Conservation (phyloP, 192 early-diverging fungal genomes). For the Spinellus fusiger region DNA sequence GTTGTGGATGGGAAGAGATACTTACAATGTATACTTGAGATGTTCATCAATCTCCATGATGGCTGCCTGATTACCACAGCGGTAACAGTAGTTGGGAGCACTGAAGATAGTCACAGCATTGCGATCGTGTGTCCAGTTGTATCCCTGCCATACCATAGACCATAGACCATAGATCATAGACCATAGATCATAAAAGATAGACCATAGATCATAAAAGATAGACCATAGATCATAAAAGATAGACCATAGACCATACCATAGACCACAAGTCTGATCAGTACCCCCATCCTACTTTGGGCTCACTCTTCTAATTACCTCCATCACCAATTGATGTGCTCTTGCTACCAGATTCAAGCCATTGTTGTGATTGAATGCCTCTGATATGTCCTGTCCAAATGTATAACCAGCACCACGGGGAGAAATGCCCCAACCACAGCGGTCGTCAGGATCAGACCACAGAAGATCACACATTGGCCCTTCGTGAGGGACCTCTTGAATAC, state of each 20-base stretch:
- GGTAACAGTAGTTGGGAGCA: conserved; percentile 99
- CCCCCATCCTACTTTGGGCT: not conserved
- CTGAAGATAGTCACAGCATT: conserved; percentile 99
- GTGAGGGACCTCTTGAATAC: conserved; percentile 88
- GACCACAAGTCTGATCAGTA: not conserved
- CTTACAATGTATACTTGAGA: conserved; percentile 97
- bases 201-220: too few relatives aligned
- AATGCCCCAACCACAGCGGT: conserved; percentile 83
- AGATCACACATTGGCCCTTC: conserved; percentile 87
- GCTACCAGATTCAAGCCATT: conserved; percentile 97
- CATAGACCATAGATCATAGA: not conserved
- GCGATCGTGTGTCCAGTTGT: conserved; percentile 97
- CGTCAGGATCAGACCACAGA: conserved; percentile 86
- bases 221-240: too few relatives aligned
- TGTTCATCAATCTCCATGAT: conserved; percentile 99
- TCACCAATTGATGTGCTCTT: conserved; percentile 88
- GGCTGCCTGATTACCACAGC: conserved; percentile 98
- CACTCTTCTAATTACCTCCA: conserved; percentile 51
- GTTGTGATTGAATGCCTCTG: conserved; percentile 86
- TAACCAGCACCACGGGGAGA: conserved; percentile 84
- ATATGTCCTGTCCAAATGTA: conserved; percentile 86
- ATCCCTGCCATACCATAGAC: conserved; percentile 56
- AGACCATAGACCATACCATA: too few relatives aligned
- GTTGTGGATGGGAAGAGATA: not conserved
- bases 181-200: not conserved